phyloP scores from a whole-genome alignment of 2,329 filamentous ascomycete genomes.

The Stachybotrys elegans region DNA sequence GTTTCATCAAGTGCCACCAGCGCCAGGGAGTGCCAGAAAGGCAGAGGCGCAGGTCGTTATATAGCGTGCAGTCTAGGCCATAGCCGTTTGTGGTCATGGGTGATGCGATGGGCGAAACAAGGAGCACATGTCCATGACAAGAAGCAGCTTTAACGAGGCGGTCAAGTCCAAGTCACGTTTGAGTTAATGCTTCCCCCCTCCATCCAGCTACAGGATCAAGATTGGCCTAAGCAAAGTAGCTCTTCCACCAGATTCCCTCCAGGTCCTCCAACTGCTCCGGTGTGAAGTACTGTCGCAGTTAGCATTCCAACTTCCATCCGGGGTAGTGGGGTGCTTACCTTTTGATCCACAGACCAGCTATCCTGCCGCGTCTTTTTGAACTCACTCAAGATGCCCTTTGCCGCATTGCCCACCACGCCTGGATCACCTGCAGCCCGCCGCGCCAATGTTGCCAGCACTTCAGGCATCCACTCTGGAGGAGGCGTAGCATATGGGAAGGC shows the following conservation, averaged over 20 bases:
- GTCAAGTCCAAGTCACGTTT: no score
- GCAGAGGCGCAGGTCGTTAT: no score
- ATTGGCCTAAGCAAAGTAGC: constrained; percentile 94
- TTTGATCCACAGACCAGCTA: constrained; percentile 96
- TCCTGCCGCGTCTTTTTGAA: constrained; percentile 99
- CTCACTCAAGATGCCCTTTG: constrained; percentile 88
- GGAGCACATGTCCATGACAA: no score
- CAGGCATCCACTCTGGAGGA: constrained; percentile 89
- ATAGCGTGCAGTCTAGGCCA: no score
- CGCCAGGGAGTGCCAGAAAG: no score
- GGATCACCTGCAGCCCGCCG: constrained; percentile 81
- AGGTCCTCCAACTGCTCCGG: constrained; percentile 90
- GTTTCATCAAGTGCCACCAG: no score
- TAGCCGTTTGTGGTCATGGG: no score
- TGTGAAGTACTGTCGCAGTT: constrained; percentile 65
- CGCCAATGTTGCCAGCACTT: constrained; percentile 80
- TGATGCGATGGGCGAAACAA: no score
- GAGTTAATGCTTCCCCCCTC: no score
- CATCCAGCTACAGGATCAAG: no score
- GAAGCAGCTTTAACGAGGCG: no score
- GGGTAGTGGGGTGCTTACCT: constrained; percentile 57
- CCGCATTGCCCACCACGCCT: constrained; percentile 90
- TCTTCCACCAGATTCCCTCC: constrained; percentile 98
- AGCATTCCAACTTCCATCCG: constrained; percentile 12
- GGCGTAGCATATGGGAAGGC: constrained; percentile 95